phyloP scores from a whole-genome alignment of 345 rosid genomes.

The Raphanus raphanistrum region DNA sequence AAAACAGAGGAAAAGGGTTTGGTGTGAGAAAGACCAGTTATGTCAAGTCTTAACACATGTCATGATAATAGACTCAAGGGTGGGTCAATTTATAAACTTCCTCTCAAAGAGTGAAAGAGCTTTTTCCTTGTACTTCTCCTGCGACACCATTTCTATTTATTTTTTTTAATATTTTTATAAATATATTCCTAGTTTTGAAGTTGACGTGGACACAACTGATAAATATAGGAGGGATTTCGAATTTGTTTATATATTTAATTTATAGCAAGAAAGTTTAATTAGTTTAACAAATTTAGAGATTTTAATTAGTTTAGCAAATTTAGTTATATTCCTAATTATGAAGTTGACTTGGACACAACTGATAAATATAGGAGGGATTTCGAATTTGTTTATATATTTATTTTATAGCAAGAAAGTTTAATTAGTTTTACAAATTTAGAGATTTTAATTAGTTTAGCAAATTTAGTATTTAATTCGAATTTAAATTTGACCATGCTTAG shows the following conservation, averaged over 20 bases:
- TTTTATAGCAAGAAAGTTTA: not conserved
- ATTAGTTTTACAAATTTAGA: not conserved
- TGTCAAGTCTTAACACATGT: constrained; percentile 21
- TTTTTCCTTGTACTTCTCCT: constrained; percentile 22
- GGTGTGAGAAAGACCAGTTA: constrained; percentile 23
- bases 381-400: not conserved
- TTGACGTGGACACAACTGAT: not conserved
- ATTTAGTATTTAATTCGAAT: not conserved
- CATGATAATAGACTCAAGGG: constrained; percentile 30
- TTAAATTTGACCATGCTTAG: not conserved
- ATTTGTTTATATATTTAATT: not conserved
- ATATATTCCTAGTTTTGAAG: constrained; percentile 1
- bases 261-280: not conserved
- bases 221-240: constrained; percentile 1
- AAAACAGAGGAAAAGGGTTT: constrained; percentile 40
- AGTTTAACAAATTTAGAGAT: not conserved
- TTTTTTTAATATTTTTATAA: not conserved
- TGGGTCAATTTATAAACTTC: constrained; percentile 47
- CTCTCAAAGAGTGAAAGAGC: constrained; percentile 25
- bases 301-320: not conserved
- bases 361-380: not conserved
- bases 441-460: not conserved
- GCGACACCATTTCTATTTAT: constrained; percentile 12
- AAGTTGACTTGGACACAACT: not conserved
- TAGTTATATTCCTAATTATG: not conserved